Base-by-base conservation (phyloP, 2,329 filamentous ascomycete species). In the Dactylellina parvicollis region DNA sequence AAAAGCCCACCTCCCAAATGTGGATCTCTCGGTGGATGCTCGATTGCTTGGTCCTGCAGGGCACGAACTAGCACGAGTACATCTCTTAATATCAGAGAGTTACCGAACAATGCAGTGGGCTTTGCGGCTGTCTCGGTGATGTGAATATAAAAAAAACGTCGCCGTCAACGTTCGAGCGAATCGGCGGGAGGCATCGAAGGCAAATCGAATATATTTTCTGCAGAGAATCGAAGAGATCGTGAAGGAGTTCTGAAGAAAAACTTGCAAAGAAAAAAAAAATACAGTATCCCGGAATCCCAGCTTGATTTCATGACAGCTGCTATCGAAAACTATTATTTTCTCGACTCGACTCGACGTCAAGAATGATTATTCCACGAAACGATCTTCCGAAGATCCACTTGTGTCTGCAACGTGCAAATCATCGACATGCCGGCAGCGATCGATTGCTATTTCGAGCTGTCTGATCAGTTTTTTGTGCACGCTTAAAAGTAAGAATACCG, bases 11-110 rank as follows among this genome's bases (percentile, higher is more conserved):
- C 69, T 73, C 56, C 69, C 55, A 62, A 16, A 66, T 73, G 69
- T 73, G 69, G 69, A 66, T 73, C 20, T 57, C 14, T 20, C 4
- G 30, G 26, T 38, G 30, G 30, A 56, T 49, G 44, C 34, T 71
- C 47, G 57, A 38, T 50, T 52, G 67, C 52, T 64, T 59, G 44
- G 69, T 66, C 60, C 69, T 73, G 69, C 69, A 73, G 69, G 69
- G 69, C 69, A 59, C 20, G 40, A 61, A 22, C 30, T 26, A 50
- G 36, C 60, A 60, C n/a, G n/a, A n/a, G n/a, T n/a, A 38, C 42
- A 54, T 16, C 56, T 14, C 42, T 40, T 24, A 36, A 32, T 24
- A 16, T 5, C 18, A 49, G n/a, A 36, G 16, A 14, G 32, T 26
- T 26, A 28, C 26, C 9, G 8, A n/a, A 26, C n/a, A 52, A 32